These are phyloP conservation scores for Yamadazyma philogaea DNA, from an alignment of 805 yeast species.

Conservation along the genomic window DNA sequence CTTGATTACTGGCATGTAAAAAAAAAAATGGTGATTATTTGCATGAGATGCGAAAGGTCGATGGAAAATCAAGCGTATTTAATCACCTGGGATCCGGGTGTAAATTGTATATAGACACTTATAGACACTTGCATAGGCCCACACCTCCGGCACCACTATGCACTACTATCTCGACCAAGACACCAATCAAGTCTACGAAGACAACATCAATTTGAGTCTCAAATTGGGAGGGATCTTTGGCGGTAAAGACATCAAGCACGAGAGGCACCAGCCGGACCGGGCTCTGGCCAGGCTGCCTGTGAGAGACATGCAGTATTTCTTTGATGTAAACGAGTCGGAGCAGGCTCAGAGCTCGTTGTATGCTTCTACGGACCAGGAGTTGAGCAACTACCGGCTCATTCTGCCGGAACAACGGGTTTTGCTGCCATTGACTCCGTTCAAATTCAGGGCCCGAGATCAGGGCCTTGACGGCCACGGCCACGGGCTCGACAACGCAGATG, in stretches of 20 bases:
- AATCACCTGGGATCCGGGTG: neutral
- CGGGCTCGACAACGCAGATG: no score
- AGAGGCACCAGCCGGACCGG: no score
- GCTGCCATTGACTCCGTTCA: slow-evolving; percentile 7
- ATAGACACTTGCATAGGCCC: neutral
- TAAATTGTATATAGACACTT: neutral
- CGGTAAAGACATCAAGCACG: no score
- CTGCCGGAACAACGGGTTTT: slow-evolving; percentile 4
- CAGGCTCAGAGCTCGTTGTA: neutral
- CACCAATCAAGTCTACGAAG: slow-evolving; percentile 12
- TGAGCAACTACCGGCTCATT: neutral
- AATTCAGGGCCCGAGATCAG: no score
- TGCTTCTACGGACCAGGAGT: slow-evolving; percentile 4
- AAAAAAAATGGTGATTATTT: no score
- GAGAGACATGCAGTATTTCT: slow-evolving; percentile 1
- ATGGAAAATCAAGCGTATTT: neutral
- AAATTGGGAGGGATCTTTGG: slow-evolving; percentile 14
- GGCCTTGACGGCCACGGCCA: no score
- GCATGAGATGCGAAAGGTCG: neutral
- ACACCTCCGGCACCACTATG: no score
- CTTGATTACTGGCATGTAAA: neutral
- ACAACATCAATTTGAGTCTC: slow-evolving; percentile 13
- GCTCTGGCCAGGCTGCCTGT: no score
- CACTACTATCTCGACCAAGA: slow-evolving; percentile 15
- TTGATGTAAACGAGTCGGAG: slow-evolving; percentile 1